Evolutionary conservation across 1,139 yeast genomes (phyloP), one percentile per base, ranked within the genome.

Genomic region (Blastobotrys ciferrii): DNA sequence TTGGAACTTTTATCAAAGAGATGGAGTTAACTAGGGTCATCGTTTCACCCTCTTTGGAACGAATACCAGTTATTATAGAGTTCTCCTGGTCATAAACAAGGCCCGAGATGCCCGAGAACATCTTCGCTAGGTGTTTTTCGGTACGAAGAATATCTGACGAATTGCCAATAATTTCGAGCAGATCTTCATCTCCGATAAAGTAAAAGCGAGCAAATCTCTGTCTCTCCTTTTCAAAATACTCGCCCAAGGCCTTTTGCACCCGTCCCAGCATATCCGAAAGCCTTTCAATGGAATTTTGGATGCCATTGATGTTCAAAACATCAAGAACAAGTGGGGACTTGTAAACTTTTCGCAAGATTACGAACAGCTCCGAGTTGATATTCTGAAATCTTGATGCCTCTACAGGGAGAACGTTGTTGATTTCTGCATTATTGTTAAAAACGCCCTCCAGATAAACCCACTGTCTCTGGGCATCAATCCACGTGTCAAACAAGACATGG

Each of bases 361-460:
- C 68, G 35, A 76, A 68, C 47, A 84, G 76, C 53, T 87, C 95
- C 17, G 77, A 70, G 2, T 89, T 77, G 15, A 85, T 69, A 50
- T 78, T 81, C 30, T 74, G 76, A 62, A 87, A 91, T 40, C 95
- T 71, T 0, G 84, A 66, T 0, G 84, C 71, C 58, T 89, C 98
- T 3, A 79, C 65, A 0, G 95, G 95, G 11, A 91, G 69, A 2
- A 87, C 68, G 30, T 70, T 73, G 45, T 76, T 73, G 23, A 91
- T 78, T 39, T 85, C 89, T 0, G 74, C 70, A 48, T 77, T 78
- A 12, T 78, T 80, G 25, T 57, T 55, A 61, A 92, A 85, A 0
- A 89, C 81, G 0, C 96, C 96, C 54, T 81, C 84, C 17, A 91
- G 73, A 60, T 91, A 88, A 1, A 87, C 80, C 95, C 96, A 91